These are phyloP conservation scores for Periconia digitata DNA, from an alignment of 2,329 filamentous ascomycete genomes.

Conservation along the genomic window DNA sequence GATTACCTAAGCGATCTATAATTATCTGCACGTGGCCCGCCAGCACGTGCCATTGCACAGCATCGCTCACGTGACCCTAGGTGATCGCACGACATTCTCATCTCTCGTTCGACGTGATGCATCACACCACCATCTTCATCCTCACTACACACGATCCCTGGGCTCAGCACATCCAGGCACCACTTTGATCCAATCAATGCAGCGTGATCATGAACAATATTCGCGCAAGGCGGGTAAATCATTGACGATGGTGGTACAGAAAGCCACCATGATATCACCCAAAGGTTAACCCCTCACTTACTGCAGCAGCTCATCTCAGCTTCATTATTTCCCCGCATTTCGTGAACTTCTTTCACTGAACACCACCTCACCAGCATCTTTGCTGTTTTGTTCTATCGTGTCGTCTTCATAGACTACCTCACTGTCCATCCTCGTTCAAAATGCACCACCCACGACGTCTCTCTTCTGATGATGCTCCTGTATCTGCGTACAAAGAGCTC, in stretches of 20 bases:
- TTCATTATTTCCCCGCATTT: constrained; percentile 3
- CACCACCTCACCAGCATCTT: not conserved
- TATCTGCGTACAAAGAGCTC: constrained; percentile 35
- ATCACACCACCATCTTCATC: constrained; percentile 19
- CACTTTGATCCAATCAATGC: not conserved
- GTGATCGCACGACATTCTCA: constrained; percentile 9
- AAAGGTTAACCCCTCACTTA: constrained; percentile 40
- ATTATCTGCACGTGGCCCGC: not conserved
- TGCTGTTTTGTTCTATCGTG: not conserved
- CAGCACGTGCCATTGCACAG: not conserved
- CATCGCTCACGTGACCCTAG: not conserved
- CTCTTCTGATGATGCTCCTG: constrained; percentile 28
- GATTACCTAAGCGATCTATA: too few species aligned
- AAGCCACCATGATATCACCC: constrained; percentile 37
- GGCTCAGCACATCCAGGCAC: constrained; percentile 10
- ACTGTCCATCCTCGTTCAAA: not conserved
- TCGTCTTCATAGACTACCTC: not conserved
- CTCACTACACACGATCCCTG: not conserved
- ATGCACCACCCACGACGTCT: constrained; percentile 25
- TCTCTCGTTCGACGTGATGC: constrained; percentile 18
- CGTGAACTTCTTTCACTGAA: not conserved
- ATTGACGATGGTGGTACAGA: constrained; percentile 16
- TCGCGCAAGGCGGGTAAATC: constrained; percentile 15
- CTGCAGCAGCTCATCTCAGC: constrained; percentile 20
- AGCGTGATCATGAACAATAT: constrained; percentile 30